phyloP scores from a whole-genome alignment of 345 rosid species.

The Orychophragmus violaceus region DNA sequence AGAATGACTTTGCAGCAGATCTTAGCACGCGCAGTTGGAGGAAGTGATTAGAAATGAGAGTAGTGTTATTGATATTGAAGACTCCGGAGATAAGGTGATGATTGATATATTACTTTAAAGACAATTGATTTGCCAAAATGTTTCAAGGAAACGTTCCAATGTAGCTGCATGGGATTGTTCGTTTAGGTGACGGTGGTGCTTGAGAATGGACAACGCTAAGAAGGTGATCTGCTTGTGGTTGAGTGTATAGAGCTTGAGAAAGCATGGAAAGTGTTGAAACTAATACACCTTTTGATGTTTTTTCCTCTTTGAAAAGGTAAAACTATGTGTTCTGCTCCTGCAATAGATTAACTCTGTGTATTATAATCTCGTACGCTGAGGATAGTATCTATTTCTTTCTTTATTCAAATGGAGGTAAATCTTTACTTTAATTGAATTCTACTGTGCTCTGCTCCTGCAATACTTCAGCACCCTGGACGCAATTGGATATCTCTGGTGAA shows the following conservation, averaged over 20 bases:
- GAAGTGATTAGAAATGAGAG: conserved; percentile 70
- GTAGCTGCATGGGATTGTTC: conserved; percentile 14
- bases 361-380: background rate
- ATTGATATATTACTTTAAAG: background rate
- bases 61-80: conserved; percentile 78
- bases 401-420: background rate
- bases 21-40: conserved; percentile 73
- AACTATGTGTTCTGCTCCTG: background rate
- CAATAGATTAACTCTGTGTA: conserved; percentile 2
- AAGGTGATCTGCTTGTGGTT: conserved; percentile 87
- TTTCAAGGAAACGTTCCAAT: background rate
- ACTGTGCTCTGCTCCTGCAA: too few relatives aligned
- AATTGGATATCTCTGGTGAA: conserved; percentile 76
- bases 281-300: conserved; percentile 47
- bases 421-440: background rate
- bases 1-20: conserved; percentile 87
- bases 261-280: conserved; percentile 64
- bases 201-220: conserved; percentile 62
- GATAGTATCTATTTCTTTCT: background rate
- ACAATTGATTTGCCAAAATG: background rate
- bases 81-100: conserved; percentile 65
- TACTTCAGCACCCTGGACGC: conserved; percentile 96
- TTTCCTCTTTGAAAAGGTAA: conserved; percentile 67
- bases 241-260: conserved; percentile 50
- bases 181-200: conserved; percentile 70